Conservation (phyloP, 305 asterid species). For the Fraxinus albicans region DNA sequence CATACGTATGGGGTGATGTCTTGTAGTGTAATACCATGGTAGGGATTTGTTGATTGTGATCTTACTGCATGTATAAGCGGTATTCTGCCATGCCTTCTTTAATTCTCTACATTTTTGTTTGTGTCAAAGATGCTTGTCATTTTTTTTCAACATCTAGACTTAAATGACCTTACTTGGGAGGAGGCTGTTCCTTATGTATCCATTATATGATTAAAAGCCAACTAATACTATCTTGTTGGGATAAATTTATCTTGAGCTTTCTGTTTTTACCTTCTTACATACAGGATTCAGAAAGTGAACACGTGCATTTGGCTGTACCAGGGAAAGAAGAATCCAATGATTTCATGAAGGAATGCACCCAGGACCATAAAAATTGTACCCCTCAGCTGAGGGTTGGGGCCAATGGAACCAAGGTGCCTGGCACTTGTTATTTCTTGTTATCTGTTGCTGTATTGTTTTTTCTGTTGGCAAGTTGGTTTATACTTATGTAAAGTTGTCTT, state of each 20-base stretch:
- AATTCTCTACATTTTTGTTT: neutral
- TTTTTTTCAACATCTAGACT: neutral
- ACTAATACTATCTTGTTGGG: neutral
- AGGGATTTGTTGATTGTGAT: neutral
- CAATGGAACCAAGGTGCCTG: slow-evolving; percentile 11
- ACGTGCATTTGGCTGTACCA: neutral
- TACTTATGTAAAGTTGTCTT: neutral
- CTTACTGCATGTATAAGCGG: neutral
- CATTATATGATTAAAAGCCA: neutral
- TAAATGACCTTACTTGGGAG: neutral
- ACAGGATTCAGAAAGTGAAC: slow-evolving; percentile 29
- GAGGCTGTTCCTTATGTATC: neutral
- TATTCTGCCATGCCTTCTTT: neutral
- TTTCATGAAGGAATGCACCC: slow-evolving; percentile 14
- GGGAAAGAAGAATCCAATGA: slow-evolving; percentile 5
- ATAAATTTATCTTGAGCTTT: neutral
- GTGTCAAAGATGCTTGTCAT: neutral
- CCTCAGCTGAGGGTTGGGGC: slow-evolving; percentile 6
- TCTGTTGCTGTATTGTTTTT: neutral
- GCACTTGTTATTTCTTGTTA: neutral
- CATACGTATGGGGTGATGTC: neutral
- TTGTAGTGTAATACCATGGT: neutral
- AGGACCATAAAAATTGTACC: neutral
- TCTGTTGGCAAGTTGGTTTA: neutral
- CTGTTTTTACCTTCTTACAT: neutral